phyloP scores from a whole-genome alignment of 2,329 filamentous ascomycete species.

The Mollisiaceae sp. region DNA sequence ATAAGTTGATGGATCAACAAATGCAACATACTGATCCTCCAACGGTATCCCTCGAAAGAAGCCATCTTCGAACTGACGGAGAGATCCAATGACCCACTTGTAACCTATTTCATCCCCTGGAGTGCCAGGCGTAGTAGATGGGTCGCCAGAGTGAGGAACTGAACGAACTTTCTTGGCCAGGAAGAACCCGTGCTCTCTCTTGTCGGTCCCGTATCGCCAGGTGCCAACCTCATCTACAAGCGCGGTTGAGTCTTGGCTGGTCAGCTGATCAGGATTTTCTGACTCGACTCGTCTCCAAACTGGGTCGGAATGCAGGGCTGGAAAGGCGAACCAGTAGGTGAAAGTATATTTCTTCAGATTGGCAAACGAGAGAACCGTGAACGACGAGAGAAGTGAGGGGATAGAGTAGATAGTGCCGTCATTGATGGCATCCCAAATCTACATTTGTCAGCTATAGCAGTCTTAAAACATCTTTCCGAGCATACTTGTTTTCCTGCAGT shows the following conservation, averaged over 20 bases:
- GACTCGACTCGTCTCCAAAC: slow-evolving; percentile 71
- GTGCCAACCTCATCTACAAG: slow-evolving; percentile 85
- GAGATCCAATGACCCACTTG: slow-evolving; percentile 76
- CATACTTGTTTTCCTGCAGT: slow-evolving; percentile 77
- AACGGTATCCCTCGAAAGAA: slow-evolving; percentile 79
- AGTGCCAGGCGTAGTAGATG: slow-evolving; percentile 55
- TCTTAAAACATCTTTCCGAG: neutral
- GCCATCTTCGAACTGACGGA: slow-evolving; percentile 80
- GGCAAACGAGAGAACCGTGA: slow-evolving; percentile 88
- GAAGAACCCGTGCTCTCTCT: slow-evolving; percentile 91
- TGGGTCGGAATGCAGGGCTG: slow-evolving; percentile 87
- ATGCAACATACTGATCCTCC: slow-evolving; percentile 83
- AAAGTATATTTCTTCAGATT: slow-evolving; percentile 98
- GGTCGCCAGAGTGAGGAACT: slow-evolving; percentile 36
- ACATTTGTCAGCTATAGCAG: slow-evolving; percentile 24
- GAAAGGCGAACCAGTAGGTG: slow-evolving; percentile 98
- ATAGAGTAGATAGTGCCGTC: slow-evolving; percentile 96
- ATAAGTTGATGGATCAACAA: slow-evolving; percentile 93
- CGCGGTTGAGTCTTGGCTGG: slow-evolving; percentile 71
- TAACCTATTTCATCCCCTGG: slow-evolving; percentile 60
- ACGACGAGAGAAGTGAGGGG: slow-evolving; percentile 88
- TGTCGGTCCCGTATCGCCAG: slow-evolving; percentile 83
- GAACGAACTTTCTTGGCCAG: slow-evolving; percentile 76
- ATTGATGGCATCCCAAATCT: slow-evolving; percentile 98
- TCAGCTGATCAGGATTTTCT: slow-evolving; percentile 58